Conservation (phyloP, 1,284 basidiomycete species). For the Peniophora sp. region DNA sequence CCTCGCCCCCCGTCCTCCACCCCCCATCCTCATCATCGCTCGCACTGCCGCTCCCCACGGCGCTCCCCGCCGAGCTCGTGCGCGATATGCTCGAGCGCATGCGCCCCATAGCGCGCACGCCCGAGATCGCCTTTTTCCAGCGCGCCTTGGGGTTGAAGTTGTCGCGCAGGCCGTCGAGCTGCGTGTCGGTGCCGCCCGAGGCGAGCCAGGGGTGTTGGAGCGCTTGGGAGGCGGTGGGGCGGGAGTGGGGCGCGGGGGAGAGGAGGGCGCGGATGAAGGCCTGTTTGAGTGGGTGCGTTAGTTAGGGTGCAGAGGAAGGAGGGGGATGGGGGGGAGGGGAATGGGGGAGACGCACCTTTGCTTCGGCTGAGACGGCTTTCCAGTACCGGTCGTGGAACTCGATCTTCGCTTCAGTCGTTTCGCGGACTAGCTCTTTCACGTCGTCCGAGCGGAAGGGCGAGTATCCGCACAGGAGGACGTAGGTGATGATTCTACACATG, state of each 20-base stretch:
- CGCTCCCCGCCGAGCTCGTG: constrained; percentile 15
- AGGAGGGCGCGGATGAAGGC: constrained; percentile 76
- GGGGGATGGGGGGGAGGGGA: neutral
- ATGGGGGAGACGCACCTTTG: constrained; percentile 17
- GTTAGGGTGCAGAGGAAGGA: constrained; percentile 1
- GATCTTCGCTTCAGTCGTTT: constrained; percentile 78
- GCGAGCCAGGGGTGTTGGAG: constrained; percentile 70
- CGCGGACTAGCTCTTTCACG: constrained; percentile 65
- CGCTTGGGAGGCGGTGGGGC: constrained; percentile 74
- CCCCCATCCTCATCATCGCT: constrained; percentile 6
- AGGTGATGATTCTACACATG: constrained; percentile 75
- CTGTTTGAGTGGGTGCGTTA: constrained; percentile 49
- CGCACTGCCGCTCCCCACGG: constrained; percentile 2
- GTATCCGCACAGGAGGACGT: constrained; percentile 88
- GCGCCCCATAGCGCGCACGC: constrained; percentile 49
- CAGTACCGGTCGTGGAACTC: constrained; percentile 93
- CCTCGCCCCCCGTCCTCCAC: constrained; percentile 10
- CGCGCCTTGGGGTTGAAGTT: constrained; percentile 67
- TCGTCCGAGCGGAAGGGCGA: constrained; percentile 89
- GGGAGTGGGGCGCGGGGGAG: constrained; percentile 61
- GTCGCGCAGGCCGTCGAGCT: constrained; percentile 66
- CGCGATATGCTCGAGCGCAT: constrained; percentile 34
- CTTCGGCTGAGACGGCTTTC: constrained; percentile 77
- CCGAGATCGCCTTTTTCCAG: constrained; percentile 63
- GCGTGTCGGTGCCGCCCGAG: constrained; percentile 44